These are phyloP conservation scores for Sinapis alba DNA, from an alignment of 441 rosid genomes.

Conservation along the genomic window DNA sequence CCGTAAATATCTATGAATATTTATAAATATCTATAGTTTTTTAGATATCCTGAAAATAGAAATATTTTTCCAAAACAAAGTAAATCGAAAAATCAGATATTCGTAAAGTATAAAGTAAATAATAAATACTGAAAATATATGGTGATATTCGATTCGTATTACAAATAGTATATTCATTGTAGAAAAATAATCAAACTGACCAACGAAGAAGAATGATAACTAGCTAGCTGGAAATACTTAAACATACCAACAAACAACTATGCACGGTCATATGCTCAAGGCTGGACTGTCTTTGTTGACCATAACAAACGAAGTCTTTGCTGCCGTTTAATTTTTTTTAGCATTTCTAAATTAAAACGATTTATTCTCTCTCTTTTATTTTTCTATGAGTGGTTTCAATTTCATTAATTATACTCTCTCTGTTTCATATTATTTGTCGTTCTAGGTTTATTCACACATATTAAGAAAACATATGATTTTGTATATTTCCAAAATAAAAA, in stretches of 20 bases:
- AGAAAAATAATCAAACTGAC: background rate
- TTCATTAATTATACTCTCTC: background rate
- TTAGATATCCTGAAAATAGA: no score
- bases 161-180: background rate
- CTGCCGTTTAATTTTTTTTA: background rate
- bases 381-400: background rate
- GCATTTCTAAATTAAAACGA: background rate
- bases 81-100: no score
- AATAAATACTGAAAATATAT: no score
- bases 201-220: slow-evolving; percentile 10
- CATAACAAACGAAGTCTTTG: background rate
- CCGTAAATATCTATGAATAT: no score
- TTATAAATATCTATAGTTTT: no score
- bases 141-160: no score
- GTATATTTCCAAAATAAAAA: no score
- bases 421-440: no score
- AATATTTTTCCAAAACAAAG: no score
- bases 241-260: slow-evolving; percentile 16
- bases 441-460: no score
- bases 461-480: no score
- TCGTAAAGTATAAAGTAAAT: no score
- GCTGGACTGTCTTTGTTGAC: slow-evolving; percentile 1
- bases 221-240: slow-evolving; percentile 24
- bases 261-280: slow-evolving; percentile 19
- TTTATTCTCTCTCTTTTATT: background rate